phyloP scores from a whole-genome alignment of 2,329 filamentous ascomycete genomes.

The Penicillium sp. region DNA sequence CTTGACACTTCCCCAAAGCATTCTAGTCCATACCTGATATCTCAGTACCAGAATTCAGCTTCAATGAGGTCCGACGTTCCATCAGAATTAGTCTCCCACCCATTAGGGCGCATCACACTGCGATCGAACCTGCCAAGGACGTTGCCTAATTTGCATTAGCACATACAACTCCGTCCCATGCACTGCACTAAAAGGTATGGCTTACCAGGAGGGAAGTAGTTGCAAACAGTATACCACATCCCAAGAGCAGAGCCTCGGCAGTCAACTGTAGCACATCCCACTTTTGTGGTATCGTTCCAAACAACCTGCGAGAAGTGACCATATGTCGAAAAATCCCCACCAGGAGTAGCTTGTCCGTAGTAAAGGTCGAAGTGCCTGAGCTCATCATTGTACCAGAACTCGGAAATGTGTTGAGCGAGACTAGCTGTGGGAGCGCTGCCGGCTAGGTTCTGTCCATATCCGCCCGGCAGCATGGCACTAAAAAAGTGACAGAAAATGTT shows the following conservation, averaged over 20 bases:
- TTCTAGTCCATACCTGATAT: background rate
- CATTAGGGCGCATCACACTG: background rate
- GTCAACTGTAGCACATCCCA: background rate
- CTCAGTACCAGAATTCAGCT: background rate
- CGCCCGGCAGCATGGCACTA: background rate
- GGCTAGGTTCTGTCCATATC: background rate
- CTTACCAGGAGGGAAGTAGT: background rate
- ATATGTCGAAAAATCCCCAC: background rate
- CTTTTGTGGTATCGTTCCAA: background rate
- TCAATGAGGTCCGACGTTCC: background rate
- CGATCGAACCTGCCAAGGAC: background rate
- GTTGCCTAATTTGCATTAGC: background rate
- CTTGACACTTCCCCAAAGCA: background rate
- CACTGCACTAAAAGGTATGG: background rate
- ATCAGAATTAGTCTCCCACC: background rate
- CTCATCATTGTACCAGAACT: background rate
- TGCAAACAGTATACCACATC: constrained; percentile 2
- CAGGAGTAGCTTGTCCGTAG: background rate
- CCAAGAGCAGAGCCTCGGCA: background rate
- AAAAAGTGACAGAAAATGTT: background rate
- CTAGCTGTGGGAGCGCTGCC: background rate
- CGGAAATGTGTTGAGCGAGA: background rate
- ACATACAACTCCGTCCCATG: background rate
- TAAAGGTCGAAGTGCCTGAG: background rate
- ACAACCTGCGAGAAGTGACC: background rate